phyloP scores from a whole-genome alignment of 768 basidiomycete species.

The Suillus ampliporus region DNA sequence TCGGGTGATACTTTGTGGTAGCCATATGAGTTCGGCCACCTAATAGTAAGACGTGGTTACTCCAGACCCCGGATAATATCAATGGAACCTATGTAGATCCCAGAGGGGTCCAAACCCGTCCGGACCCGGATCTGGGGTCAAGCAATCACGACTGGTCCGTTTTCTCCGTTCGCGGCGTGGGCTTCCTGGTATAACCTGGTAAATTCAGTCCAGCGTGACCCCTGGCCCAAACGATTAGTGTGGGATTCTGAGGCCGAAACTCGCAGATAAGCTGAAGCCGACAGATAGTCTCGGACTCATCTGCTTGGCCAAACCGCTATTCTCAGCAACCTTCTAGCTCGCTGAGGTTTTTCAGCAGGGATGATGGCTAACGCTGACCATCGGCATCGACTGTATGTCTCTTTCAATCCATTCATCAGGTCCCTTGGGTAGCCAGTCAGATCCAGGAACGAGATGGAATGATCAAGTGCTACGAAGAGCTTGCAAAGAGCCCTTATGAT shows the following conservation, averaged over 20 bases:
- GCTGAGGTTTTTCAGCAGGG: neutral
- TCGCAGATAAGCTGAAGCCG: neutral
- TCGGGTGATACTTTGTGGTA: neutral
- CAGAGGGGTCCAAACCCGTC: neutral
- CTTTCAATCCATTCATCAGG: neutral
- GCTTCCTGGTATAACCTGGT: neutral
- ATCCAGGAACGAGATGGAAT: conserved; percentile 5
- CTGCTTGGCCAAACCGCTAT: neutral
- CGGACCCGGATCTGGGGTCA: neutral
- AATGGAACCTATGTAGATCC: neutral
- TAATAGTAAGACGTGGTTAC: too few species aligned
- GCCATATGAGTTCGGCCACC: neutral
- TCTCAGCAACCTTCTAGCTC: neutral
- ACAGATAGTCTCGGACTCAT: neutral
- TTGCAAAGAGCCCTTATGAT: too few species aligned
- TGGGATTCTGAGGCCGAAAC: neutral
- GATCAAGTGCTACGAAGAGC: neutral
- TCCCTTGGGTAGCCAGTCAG: neutral
- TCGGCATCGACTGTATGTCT: neutral
- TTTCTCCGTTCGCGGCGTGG: neutral
- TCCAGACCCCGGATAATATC: conserved; percentile 3
- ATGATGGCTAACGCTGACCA: neutral
- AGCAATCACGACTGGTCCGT: neutral
- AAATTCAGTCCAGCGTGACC: neutral
- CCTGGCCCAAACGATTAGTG: neutral